Evolutionary conservation across 352 stramenopile species (phyloP).

Genomic region (Hyaloperonospora brassicae): DNA sequence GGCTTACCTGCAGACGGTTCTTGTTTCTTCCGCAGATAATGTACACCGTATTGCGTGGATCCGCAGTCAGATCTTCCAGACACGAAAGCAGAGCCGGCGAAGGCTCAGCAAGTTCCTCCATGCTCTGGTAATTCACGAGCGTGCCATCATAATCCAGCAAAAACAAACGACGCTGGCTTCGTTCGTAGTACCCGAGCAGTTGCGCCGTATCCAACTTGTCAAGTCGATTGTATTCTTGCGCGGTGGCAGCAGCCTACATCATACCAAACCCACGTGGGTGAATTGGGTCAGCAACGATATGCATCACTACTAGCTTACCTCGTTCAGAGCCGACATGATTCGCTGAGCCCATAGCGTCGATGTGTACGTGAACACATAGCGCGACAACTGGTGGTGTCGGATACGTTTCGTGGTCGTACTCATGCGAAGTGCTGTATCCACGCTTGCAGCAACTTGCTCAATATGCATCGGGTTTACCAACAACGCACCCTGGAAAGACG

Average conservation of each 20-base stretch:
- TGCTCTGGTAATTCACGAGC: conserved; percentile 73
- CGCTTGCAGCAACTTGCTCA: conserved; percentile 78
- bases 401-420: conserved; percentile 82
- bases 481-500: conserved; percentile 82
- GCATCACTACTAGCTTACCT: conserved; percentile 21
- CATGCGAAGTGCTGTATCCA: conserved; percentile 81
- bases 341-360: conserved; percentile 78
- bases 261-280: background rate
- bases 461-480: conserved; percentile 87
- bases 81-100: conserved; percentile 49
- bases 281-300: background rate
- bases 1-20: conserved; percentile 37
- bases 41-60: conserved; percentile 78
- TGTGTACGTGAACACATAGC: conserved; percentile 87
- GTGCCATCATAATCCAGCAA: conserved; percentile 84
- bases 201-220: conserved; percentile 80
- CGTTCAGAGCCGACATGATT: conserved; percentile 77
- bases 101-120: conserved; percentile 59
- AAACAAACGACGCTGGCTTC: conserved; percentile 73
- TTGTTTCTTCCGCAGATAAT: conserved; percentile 83
- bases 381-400: conserved; percentile 73
- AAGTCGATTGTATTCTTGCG: conserved; percentile 81
- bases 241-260: conserved; percentile 43
- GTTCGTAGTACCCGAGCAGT: conserved; percentile 75
- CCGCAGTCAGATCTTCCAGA: conserved; percentile 55